Percentiles rank a stretch among this genome's conserved stretches.
These are phyloP conservation scores for Saturnispora silvae DNA, from an alignment of 805 yeast species.

Conservation along the genomic window DNA sequence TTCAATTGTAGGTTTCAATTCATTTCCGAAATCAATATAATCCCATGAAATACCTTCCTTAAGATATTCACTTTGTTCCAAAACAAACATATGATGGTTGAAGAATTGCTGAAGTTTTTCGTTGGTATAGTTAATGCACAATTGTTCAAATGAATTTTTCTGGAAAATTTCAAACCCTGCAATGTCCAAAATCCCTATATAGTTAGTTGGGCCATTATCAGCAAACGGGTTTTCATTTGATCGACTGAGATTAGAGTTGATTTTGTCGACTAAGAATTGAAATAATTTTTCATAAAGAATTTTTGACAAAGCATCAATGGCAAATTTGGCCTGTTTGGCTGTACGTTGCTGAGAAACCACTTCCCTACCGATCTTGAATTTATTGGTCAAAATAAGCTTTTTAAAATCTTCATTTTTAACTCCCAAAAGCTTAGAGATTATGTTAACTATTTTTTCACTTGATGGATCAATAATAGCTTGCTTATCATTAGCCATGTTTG, in stretches of 20 bases:
- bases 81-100: conserved; percentile 50
- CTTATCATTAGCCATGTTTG: conserved; percentile 44
- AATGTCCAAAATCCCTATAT: conserved; percentile 49
- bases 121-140: conserved; percentile 51
- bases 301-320: conserved; percentile 82
- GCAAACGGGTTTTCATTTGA: neutral
- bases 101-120: conserved; percentile 52
- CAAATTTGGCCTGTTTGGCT: conserved; percentile 66
- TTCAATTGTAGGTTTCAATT: conserved; percentile 88
- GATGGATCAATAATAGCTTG: conserved; percentile 61
- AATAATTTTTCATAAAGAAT: conserved; percentile 78
- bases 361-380: conserved; percentile 86
- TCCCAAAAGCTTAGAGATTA: conserved; percentile 55
- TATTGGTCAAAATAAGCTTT: conserved; percentile 61
- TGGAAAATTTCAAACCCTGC: conserved; percentile 55
- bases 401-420: conserved; percentile 39
- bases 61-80: conserved; percentile 50
- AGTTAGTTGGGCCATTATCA: conserved; percentile 21
- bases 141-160: conserved; percentile 47
- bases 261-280: conserved; percentile 61
- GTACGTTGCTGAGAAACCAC: conserved; percentile 69
- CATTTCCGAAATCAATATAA: conserved; percentile 89
- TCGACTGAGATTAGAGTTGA: conserved; percentile 52
- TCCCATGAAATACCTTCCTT: conserved; percentile 54
- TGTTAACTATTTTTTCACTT: conserved; percentile 35